Percentiles rank a stretch among this genome's conserved stretches.
Conservation (phyloP, 768 basidiomycete genomes). For the Auriculariales sp. region DNA sequence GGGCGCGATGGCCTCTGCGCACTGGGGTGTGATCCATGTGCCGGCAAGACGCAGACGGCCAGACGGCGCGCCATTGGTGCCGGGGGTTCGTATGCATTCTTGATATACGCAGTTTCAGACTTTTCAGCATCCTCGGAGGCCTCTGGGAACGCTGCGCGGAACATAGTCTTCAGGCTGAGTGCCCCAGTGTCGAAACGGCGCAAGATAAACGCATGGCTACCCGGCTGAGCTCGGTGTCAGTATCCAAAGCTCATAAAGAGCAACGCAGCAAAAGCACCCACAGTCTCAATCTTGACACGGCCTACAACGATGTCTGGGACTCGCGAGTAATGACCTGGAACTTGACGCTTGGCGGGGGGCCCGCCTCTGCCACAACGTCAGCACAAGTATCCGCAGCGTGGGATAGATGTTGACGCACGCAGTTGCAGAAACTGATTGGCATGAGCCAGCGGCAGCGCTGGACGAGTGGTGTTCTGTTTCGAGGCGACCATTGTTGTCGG, state of each 20-base stretch:
- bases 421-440: constrained; percentile 37
- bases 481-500: not conserved
- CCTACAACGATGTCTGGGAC: constrained; percentile 81
- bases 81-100: constrained; percentile 57
- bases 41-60: constrained; percentile 71
- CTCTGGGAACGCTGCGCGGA: constrained; percentile 82
- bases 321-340: constrained; percentile 85
- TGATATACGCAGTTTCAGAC: constrained; percentile 71
- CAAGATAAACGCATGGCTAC: constrained; percentile 84
- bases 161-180: constrained; percentile 90
- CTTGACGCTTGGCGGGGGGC: constrained; percentile 60
- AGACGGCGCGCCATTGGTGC: constrained; percentile 56
- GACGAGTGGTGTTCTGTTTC: constrained; percentile 17
- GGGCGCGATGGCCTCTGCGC: constrained; percentile 55
- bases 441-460: constrained; percentile 34
- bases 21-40: constrained; percentile 60
- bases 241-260: constrained; percentile 11
- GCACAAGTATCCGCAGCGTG: constrained; percentile 9
- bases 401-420: constrained; percentile 10
- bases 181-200: constrained; percentile 88
- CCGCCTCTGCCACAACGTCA: constrained; percentile 20
- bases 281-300: constrained; percentile 79
- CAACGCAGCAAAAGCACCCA: constrained; percentile 23
- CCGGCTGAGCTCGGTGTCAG: constrained; percentile 28
- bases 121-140: constrained; percentile 67